These are phyloP conservation scores for Oldenlandia corymbosa DNA, from an alignment of 257 asterid genomes.

Conservation along the genomic window DNA sequence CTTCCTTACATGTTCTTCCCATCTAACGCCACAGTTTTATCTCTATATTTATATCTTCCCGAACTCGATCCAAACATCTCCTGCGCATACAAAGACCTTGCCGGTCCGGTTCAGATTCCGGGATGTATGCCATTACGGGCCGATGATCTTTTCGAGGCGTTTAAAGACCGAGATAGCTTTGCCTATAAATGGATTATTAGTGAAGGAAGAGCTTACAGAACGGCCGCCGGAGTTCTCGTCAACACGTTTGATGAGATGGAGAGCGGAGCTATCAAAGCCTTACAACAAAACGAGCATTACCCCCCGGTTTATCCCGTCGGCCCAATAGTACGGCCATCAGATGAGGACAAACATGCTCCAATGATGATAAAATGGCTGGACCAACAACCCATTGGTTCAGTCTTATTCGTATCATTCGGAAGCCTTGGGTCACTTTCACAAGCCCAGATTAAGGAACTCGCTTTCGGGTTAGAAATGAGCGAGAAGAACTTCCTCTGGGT, in stretches of 20 bases:
- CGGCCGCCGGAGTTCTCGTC: slow-evolving; percentile 1
- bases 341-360: no score
- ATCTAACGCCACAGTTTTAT: neutral
- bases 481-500: slow-evolving; percentile 58
- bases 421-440: neutral
- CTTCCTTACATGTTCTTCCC: slow-evolving; percentile 6
- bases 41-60: neutral
- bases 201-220: neutral
- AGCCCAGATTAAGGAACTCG: slow-evolving; percentile 16
- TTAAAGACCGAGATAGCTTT: neutral
- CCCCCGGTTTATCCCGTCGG: slow-evolving; percentile 2
- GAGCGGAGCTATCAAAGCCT: neutral
- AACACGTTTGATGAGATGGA: neutral
- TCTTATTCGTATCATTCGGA: slow-evolving; percentile 1
- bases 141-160: neutral
- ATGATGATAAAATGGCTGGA: slow-evolving; percentile 5
- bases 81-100: neutral
- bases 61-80: neutral
- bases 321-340: neutral
- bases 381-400: neutral
- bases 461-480: slow-evolving; percentile 54
- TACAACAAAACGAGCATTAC: neutral
- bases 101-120: neutral
- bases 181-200: neutral
- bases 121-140: neutral